phyloP scores from a whole-genome alignment of 2,329 filamentous ascomycete genomes.

The Trematosphaeria pertusa region DNA sequence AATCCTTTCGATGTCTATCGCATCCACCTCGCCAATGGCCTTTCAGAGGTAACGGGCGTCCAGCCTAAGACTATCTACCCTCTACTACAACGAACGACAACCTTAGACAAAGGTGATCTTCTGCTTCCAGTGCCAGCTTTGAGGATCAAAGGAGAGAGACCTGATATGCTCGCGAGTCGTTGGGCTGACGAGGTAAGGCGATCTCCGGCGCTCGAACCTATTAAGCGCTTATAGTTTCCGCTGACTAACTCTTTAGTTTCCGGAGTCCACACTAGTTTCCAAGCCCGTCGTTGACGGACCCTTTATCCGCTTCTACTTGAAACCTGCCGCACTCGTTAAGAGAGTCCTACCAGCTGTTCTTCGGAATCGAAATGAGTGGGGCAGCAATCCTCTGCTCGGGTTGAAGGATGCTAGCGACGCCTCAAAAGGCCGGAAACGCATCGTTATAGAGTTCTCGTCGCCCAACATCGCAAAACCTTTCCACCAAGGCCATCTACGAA shows the following conservation, averaged over 20 bases:
- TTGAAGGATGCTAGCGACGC: conserved; percentile 64
- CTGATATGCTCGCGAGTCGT: conserved; percentile 53
- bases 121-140: conserved; percentile 78
- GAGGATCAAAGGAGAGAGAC: conserved; percentile 67
- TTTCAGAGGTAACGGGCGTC: conserved; percentile 72
- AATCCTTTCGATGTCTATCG: conserved; percentile 79
- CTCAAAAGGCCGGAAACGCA: conserved; percentile 64
- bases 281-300: conserved; percentile 69
- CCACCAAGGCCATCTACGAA: conserved; percentile 71
- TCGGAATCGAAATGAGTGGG: conserved; percentile 64
- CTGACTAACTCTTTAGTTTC: conserved; percentile 60
- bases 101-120: conserved; percentile 78
- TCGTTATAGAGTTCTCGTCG: conserved; percentile 77
- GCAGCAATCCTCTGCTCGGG: conserved; percentile 62
- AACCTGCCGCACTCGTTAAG: conserved; percentile 64
- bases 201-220: not conserved
- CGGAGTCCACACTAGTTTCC: conserved; percentile 71
- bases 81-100: conserved; percentile 74
- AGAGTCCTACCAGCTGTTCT: conserved; percentile 71
- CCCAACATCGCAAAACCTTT: conserved; percentile 83
- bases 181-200: conserved; percentile 8
- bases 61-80: conserved; percentile 71
- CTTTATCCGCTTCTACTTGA: conserved; percentile 78
- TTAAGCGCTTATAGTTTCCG: not conserved
- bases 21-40: conserved; percentile 69